phyloP scores from a whole-genome alignment of 495 filamentous ascomycete species.

The Sordaria brevicollis region DNA sequence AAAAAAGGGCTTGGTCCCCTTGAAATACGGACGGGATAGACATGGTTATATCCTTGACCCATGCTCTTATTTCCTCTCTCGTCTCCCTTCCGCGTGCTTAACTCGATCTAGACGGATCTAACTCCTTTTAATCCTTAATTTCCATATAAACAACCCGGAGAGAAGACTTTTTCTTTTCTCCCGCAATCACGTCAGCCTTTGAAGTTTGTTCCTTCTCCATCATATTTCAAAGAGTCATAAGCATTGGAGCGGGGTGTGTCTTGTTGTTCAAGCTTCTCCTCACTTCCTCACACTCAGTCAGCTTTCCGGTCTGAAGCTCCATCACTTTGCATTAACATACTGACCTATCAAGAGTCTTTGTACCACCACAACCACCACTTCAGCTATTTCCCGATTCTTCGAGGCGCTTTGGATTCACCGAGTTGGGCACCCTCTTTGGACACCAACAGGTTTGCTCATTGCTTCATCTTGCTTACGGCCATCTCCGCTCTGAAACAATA shows the following conservation, averaged over 20 bases:
- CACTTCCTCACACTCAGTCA: neutral
- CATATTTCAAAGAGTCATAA: neutral
- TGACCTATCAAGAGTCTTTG: neutral
- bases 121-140: neutral
- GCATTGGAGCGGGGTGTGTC: neutral
- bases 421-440: neutral
- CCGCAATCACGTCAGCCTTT: neutral
- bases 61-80: slow-evolving; percentile 7
- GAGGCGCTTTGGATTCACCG: neutral
- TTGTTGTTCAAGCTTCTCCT: neutral
- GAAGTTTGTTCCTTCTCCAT: neutral
- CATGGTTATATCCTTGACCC: neutral
- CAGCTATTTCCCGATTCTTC: neutral
- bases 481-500: neutral
- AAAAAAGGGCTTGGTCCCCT: neutral
- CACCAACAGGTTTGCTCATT: neutral
- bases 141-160: neutral
- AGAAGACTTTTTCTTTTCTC: neutral
- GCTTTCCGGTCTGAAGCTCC: neutral
- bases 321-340: neutral
- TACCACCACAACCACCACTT: neutral
- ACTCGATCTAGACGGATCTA: neutral
- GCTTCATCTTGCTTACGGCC: neutral
- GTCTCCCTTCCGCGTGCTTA: slow-evolving; percentile 7
- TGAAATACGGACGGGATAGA: neutral